Evolutionary conservation across 2,329 filamentous ascomycete genomes (phyloP).

Genomic region (Cladosporium sp.): DNA sequence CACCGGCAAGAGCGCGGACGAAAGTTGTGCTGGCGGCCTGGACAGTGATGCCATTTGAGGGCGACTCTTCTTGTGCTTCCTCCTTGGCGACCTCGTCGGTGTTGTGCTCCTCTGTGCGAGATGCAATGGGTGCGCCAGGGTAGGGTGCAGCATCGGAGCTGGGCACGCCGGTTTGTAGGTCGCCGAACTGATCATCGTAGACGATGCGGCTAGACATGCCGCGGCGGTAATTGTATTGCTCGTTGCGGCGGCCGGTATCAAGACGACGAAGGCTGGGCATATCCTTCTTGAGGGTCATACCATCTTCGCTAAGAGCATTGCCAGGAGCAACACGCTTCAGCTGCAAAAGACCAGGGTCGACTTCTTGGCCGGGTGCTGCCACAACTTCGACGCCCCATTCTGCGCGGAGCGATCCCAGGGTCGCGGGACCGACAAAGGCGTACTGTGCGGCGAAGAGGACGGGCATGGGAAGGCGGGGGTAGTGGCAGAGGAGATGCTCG

Average conservation of each 20-base stretch:
- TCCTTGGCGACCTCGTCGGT: slow-evolving; percentile 19
- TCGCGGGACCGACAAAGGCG: slow-evolving; percentile 75
- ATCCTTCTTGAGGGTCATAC: slow-evolving; percentile 32
- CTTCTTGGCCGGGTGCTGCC: slow-evolving; percentile 83
- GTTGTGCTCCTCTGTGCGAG: slow-evolving; percentile 6
- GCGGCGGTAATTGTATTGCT: slow-evolving; percentile 60
- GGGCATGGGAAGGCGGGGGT: slow-evolving; percentile 85
- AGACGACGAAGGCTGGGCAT: slow-evolving; percentile 26
- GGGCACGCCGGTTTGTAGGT: slow-evolving; percentile 45
- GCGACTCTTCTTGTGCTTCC: slow-evolving; percentile 5
- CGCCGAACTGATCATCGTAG: slow-evolving; percentile 82
- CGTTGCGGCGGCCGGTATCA: slow-evolving; percentile 44
- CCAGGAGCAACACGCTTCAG: slow-evolving; percentile 59
- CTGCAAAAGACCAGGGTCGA: slow-evolving; percentile 88
- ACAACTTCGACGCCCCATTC: slow-evolving; percentile 93
- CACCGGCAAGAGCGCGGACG: slow-evolving; percentile 79
- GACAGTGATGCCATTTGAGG: slow-evolving; percentile 42
- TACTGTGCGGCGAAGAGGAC: slow-evolving; percentile 84
- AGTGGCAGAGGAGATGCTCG: slow-evolving; percentile 84
- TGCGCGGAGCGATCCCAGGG: slow-evolving; percentile 70
- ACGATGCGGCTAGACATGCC: slow-evolving; percentile 76
- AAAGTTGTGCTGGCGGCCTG: slow-evolving; percentile 71
- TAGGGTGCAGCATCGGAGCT: slow-evolving; percentile 10
- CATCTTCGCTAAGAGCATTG: slow-evolving; percentile 36
- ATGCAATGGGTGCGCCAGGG: slow-evolving; percentile 9